These are phyloP conservation scores for Eimeria necatrix DNA, from an alignment of 169 alveolate species.

Conservation along the genomic window DNA sequence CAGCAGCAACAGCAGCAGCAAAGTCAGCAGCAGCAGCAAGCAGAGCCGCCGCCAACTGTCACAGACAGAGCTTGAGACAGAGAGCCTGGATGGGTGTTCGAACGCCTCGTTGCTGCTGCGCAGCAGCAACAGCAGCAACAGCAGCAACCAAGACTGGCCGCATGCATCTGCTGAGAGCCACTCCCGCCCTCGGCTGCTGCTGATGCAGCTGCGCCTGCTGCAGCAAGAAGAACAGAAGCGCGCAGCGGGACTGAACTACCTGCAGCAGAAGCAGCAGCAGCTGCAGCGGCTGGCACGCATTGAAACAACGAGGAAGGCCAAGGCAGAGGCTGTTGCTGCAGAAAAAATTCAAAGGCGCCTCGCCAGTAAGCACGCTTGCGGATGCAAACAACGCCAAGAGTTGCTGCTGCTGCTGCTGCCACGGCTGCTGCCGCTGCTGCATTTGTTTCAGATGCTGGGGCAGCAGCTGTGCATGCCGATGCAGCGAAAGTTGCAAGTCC, in stretches of 20 bases:
- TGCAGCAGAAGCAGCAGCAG: constrained; percentile 75
- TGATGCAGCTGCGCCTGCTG: constrained; percentile 67
- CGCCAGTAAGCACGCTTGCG: not conserved
- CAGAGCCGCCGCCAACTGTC: not conserved
- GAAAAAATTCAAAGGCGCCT: constrained; percentile 50
- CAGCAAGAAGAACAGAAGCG: constrained; percentile 66
- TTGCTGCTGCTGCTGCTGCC: constrained; percentile 8
- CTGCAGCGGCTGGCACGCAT: constrained; percentile 38
- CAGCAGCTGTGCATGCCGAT: not conserved
- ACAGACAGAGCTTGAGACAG: constrained; percentile 23
- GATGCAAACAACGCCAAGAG: not conserved
- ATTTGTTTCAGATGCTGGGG: not conserved
- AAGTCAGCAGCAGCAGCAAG: not conserved
- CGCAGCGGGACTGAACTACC: constrained; percentile 38
- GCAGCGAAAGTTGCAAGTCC: not conserved
- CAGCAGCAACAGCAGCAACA: constrained; percentile 55
- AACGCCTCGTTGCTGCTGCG: constrained; percentile 4
- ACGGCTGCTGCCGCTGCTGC: not conserved
- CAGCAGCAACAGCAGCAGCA: constrained; percentile 12
- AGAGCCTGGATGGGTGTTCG: constrained; percentile 17
- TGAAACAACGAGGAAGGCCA: constrained; percentile 41
- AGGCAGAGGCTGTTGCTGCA: constrained; percentile 38
- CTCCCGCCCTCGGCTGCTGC: constrained; percentile 56
- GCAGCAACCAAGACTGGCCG: not conserved
- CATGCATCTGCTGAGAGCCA: not conserved